phyloP scores from a whole-genome alignment of 2,329 filamentous ascomycete species.

The Alternaria rosae region DNA sequence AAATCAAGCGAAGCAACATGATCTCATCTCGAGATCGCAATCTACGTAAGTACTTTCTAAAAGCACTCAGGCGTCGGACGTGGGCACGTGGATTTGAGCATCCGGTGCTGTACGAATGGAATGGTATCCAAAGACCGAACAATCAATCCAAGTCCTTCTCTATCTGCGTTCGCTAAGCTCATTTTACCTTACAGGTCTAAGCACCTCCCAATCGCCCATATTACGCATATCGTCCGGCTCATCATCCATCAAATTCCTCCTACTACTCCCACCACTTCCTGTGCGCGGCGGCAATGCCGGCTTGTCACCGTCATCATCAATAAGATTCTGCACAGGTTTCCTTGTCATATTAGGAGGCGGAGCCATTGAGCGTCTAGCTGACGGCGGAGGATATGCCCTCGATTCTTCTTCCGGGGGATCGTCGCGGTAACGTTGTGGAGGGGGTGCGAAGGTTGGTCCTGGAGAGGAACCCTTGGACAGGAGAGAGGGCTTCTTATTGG shows the following conservation, averaged over 20 bases:
- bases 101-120: not conserved
- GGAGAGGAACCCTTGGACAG: slow-evolving; percentile 21
- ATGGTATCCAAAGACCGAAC: not conserved
- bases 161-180: not conserved
- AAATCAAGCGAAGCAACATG: not conserved
- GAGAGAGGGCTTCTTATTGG: slow-evolving; percentile 44
- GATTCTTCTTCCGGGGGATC: slow-evolving; percentile 14
- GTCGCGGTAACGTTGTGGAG: slow-evolving; percentile 35
- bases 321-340: slow-evolving; percentile 29
- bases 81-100: not conserved
- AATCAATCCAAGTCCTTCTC: not conserved
- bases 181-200: slow-evolving; percentile 33
- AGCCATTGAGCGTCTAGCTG: slow-evolving; percentile 37
- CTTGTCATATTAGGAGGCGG: slow-evolving; percentile 18
- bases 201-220: slow-evolving; percentile 51
- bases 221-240: slow-evolving; percentile 42
- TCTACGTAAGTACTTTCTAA: not conserved
- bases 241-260: slow-evolving; percentile 45
- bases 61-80: not conserved
- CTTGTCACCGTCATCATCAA: slow-evolving; percentile 29
- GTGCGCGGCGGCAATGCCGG: slow-evolving; percentile 46
- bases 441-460: slow-evolving; percentile 10
- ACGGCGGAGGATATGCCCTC: slow-evolving; percentile 27
- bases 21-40: not conserved
- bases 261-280: slow-evolving; percentile 34